Evolutionary conservation across 1,284 basidiomycete species (phyloP), one percentile per base, ranked within the genome.

Genomic region (Cerrena zonata): DNA sequence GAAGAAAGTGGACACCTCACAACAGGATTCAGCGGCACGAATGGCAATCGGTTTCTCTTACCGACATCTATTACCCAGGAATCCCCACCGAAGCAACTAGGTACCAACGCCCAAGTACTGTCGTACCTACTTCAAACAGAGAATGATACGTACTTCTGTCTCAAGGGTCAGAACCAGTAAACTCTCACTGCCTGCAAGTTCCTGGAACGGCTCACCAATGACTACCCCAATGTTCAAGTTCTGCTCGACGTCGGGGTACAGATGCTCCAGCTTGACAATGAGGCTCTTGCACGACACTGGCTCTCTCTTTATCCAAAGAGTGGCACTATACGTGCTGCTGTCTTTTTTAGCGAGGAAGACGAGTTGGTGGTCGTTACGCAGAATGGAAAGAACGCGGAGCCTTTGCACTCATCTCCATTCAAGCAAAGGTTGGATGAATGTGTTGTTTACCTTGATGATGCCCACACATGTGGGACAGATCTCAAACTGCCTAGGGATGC

Each of bases 21-120:
- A 3, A 80, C 76, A 2, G 79, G 79, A 0, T 82, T 81, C 56
- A 80, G 77, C 41, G 79, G 79, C 5, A 80, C 78, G 1, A 81
- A 80, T 45, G 79, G 81, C 55, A 73, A 72, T 27, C 67, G 62
- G 41, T 72, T 77, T 50, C 60, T 81, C 1, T 62, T 80, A 2
- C 79, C 78, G 0, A 65, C 66, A 0, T 71, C 72, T 1, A 75
- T 80, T 39, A 56, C 53, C 0, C 79, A 80, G 49, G 48, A 56
- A 0, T 75, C 80, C 50, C 68, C 68, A 0, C 55, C 65, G 0
- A 63, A 67, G 25, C 77, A 79, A 51, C 62, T 58, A 0, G 61
- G 66, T n/a, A 80, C 77, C 1, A 80, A 79, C 46, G 78, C 78
- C 0, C 69, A 68, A 49, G 77, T 80, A 1, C 63, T 80, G 15